Percentiles rank a stretch among this genome's conserved stretches.
These are phyloP conservation scores for Coriaria nepalensis DNA, from an alignment of 306 rosid species.

Conservation along the genomic window DNA sequence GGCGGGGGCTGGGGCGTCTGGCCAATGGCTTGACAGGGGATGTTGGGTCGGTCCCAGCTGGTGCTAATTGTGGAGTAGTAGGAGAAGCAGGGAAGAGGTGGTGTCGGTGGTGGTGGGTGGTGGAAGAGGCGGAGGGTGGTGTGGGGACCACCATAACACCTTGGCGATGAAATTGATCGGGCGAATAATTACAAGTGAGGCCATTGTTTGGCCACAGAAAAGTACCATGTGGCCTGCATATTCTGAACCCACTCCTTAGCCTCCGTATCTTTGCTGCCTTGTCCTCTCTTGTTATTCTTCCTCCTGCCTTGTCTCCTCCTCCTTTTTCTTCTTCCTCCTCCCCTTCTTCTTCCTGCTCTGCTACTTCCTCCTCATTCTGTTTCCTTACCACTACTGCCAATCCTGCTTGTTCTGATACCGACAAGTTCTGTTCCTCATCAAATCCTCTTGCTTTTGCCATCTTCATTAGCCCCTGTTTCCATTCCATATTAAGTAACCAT, in stretches of 20 bases:
- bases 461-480: conserved; percentile 41
- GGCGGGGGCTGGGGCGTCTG: conserved; percentile 37
- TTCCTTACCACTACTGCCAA: conserved; percentile 14
- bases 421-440: conserved; percentile 22
- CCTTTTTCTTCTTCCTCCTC: conserved; percentile 4
- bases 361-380: conserved; percentile 15
- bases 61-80: conserved; percentile 5
- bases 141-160: conserved; percentile 37
- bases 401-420: conserved; percentile 29
- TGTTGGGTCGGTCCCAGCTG: conserved; percentile 14
- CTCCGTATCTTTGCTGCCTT: conserved; percentile 53
- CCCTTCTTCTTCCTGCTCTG: conserved; percentile 14
- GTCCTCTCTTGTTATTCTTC: conserved; percentile 29
- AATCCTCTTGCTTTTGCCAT: conserved; percentile 20
- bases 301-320: conserved; percentile 20
- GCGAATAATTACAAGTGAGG: conserved; percentile 22
- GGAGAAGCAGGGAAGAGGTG: conserved; percentile 9
- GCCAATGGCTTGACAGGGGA: conserved; percentile 68
- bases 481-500: too few species aligned
- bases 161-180: conserved; percentile 17
- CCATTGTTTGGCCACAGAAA: conserved; percentile 56
- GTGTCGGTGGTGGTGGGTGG: conserved; percentile 9
- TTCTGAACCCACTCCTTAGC: conserved; percentile 71
- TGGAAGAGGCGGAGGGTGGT: conserved; percentile 54
- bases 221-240: conserved; percentile 62